Conservation (phyloP, 2,329 filamentous ascomycete genomes). For the Scedosporium dehoogii region DNA sequence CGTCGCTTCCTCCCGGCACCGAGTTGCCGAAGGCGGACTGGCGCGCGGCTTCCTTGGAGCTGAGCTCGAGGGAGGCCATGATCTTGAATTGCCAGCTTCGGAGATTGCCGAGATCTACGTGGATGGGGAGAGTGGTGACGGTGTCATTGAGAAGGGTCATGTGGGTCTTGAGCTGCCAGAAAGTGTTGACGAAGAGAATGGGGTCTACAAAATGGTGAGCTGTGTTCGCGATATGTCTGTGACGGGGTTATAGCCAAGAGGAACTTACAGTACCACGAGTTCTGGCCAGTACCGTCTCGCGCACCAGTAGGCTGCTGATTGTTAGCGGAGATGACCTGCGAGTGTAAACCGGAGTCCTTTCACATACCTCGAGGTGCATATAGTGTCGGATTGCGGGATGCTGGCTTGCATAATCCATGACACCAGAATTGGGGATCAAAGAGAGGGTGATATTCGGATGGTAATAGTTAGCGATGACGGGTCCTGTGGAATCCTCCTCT, state of each 20-base stretch:
- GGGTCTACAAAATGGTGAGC: constrained; percentile 39
- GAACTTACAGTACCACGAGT: constrained; percentile 75
- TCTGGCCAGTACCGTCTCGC: constrained; percentile 72
- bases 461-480: constrained; percentile 71
- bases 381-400: constrained; percentile 70
- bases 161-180: constrained; percentile 88
- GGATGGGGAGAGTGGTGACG: constrained; percentile 69
- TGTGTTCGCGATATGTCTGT: too few relatives aligned
- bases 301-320: constrained; percentile 47
- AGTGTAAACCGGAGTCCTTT: neutral
- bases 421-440: constrained; percentile 71
- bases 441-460: constrained; percentile 91
- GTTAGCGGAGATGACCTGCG: neutral
- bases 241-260: too few relatives aligned
- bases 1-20: constrained; percentile 71
- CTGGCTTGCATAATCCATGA: constrained; percentile 54
- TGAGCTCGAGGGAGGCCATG: constrained; percentile 75
- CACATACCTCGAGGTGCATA: constrained; percentile 60
- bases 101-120: constrained; percentile 74
- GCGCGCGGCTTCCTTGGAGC: constrained; percentile 71
- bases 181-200: constrained; percentile 85
- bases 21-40: constrained; percentile 66
- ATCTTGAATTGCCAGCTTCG: constrained; percentile 84
- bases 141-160: constrained; percentile 92
- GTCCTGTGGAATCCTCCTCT: constrained; percentile 51